A percentile compares a stretch with the other conserved stretches of the same genome.
Conservation (phyloP, 257 asterid genomes). For the Nicotiana knightiana region DNA sequence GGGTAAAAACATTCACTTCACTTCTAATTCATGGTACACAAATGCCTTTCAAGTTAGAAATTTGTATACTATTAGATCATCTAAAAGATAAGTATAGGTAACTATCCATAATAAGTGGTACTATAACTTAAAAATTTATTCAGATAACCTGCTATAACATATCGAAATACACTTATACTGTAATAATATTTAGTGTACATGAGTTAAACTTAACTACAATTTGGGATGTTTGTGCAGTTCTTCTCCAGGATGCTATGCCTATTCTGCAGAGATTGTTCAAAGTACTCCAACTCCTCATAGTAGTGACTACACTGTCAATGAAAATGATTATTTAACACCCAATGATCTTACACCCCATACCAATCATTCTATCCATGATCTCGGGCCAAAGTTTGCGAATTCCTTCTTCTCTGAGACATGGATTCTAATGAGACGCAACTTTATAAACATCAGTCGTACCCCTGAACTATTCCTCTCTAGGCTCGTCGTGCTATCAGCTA, state of each 20-base stretch:
- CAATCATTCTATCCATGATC: slow-evolving; percentile 18
- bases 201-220: not conserved
- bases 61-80: not conserved
- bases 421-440: slow-evolving; percentile 73
- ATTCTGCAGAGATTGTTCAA: slow-evolving; percentile 50
- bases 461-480: slow-evolving; percentile 86
- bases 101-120: not conserved
- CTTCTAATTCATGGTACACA: not conserved
- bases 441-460: slow-evolving; percentile 68
- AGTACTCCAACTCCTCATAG: slow-evolving; percentile 63
- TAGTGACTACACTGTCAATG: slow-evolving; percentile 74
- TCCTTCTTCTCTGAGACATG: slow-evolving; percentile 69
- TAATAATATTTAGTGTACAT: too few relatives aligned
- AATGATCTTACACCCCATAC: slow-evolving; percentile 13
- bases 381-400: slow-evolving; percentile 58
- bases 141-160: not conserved
- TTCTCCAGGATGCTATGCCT: slow-evolving; percentile 43
- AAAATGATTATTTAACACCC: slow-evolving; percentile 67
- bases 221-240: slow-evolving; percentile 32
- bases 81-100: not conserved
- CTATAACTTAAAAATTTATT: not conserved
- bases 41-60: not conserved
- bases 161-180: not conserved
- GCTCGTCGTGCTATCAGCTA: slow-evolving; percentile 58
- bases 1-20: slow-evolving; percentile 32